Evolutionary conservation across 2,329 filamentous ascomycete genomes (phyloP).

Genomic region (Aspergillus sp.): DNA sequence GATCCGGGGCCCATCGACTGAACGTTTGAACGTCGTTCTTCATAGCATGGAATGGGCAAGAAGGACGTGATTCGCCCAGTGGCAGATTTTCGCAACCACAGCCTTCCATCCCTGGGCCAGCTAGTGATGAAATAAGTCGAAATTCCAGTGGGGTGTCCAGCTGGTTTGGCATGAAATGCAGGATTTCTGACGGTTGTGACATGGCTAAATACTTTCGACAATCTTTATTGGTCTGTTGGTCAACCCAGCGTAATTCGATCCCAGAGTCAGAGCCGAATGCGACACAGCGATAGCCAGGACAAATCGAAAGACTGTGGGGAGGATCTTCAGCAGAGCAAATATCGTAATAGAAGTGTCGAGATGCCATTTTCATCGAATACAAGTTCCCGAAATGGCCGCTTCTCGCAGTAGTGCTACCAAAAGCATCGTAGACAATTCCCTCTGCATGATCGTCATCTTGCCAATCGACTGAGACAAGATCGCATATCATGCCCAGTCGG

Average conservation of each 20-base stretch:
- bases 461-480: conserved; percentile 37
- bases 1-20: conserved; percentile 23
- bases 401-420: background rate
- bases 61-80: conserved; percentile 18
- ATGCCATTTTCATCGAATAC: conserved; percentile 27
- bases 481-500: conserved; percentile 61
- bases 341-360: conserved; percentile 49
- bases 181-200: conserved; percentile 41
- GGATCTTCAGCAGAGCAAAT: conserved; percentile 62
- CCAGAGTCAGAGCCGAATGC: conserved; percentile 65
- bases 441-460: background rate
- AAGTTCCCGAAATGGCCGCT: conserved; percentile 19
- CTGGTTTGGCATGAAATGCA: conserved; percentile 60
- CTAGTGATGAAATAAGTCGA: conserved; percentile 62
- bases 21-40: conserved; percentile 26
- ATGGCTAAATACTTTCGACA: conserved; percentile 42
- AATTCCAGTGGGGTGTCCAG: conserved; percentile 56
- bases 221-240: conserved; percentile 44
- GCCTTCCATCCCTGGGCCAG: conserved; percentile 38
- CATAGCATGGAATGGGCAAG: conserved; percentile 31
- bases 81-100: conserved; percentile 29
- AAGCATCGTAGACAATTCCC: background rate
- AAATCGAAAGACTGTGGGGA: conserved; percentile 65
- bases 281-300: conserved; percentile 63
- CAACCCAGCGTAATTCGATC: conserved; percentile 64